phyloP scores from a whole-genome alignment of 441 rosid genomes.

The Gossypium lobatum region DNA sequence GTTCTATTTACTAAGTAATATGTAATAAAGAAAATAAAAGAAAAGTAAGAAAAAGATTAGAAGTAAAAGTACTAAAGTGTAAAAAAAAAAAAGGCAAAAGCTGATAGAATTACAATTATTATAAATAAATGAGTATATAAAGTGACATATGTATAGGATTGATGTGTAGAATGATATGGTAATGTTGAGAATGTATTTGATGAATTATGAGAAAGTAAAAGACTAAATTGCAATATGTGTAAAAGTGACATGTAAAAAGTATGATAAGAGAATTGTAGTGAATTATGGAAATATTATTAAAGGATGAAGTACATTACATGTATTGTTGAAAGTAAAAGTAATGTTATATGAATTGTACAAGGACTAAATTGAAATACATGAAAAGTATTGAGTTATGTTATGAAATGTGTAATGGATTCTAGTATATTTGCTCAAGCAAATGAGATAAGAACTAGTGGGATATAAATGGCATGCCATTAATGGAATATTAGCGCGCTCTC shows the following conservation, averaged over 20 bases:
- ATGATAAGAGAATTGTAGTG: background rate
- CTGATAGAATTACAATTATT: background rate
- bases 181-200: background rate
- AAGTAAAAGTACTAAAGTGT: background rate
- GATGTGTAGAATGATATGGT: background rate
- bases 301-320: background rate
- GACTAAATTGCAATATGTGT: background rate
- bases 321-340: background rate
- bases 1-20: background rate
- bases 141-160: background rate
- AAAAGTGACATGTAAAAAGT: background rate
- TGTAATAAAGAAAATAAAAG: background rate
- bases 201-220: background rate
- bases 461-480: background rate
- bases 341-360: background rate
- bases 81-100: background rate
- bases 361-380: background rate
- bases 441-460: background rate
- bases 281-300: background rate
- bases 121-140: background rate
- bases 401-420: background rate
- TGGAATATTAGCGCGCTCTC: background rate
- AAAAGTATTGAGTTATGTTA: background rate
- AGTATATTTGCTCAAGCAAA: background rate
- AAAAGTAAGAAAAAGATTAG: background rate